phyloP scores from a whole-genome alignment of 176 grass and related monocot species.

The Panicum miliaceum region DNA sequence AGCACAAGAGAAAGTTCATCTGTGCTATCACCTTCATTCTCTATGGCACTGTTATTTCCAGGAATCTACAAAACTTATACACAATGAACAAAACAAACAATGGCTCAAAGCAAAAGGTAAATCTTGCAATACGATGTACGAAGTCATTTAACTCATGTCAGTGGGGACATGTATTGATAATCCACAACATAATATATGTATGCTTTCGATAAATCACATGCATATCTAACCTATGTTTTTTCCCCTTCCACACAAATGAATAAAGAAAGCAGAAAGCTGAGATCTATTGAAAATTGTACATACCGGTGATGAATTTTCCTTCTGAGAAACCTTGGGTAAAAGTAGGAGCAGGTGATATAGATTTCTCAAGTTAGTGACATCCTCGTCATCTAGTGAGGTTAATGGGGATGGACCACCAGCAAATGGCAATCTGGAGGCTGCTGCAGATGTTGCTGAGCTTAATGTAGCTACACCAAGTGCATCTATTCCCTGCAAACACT shows the following conservation, averaged over 20 bases:
- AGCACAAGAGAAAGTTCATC: conserved; percentile 78
- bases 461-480: conserved; percentile 78
- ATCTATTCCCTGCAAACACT: conserved; percentile 82
- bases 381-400: conserved; percentile 60
- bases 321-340: conserved; percentile 66
- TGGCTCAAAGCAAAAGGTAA: neutral
- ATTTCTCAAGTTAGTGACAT: conserved; percentile 80
- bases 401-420: conserved; percentile 42
- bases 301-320: conserved; percentile 60
- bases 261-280: conserved; percentile 14
- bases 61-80: conserved; percentile 53
- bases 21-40: conserved; percentile 44
- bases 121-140: conserved; percentile 26
- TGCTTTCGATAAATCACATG: neutral
- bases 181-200: neutral
- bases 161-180: neutral
- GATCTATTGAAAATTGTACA: conserved; percentile 29
- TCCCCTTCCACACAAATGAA: conserved; percentile 19
- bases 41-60: conserved; percentile 39
- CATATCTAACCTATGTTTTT: conserved; percentile 17
- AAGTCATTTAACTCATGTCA: neutral
- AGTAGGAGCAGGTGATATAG: conserved; percentile 74
- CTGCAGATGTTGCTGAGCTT: conserved; percentile 72
- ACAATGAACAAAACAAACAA: conserved; percentile 31
- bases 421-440: conserved; percentile 77